Evolutionary conservation across 2,329 filamentous ascomycete species (phyloP).

Genomic region (Aspergillus fructus): DNA sequence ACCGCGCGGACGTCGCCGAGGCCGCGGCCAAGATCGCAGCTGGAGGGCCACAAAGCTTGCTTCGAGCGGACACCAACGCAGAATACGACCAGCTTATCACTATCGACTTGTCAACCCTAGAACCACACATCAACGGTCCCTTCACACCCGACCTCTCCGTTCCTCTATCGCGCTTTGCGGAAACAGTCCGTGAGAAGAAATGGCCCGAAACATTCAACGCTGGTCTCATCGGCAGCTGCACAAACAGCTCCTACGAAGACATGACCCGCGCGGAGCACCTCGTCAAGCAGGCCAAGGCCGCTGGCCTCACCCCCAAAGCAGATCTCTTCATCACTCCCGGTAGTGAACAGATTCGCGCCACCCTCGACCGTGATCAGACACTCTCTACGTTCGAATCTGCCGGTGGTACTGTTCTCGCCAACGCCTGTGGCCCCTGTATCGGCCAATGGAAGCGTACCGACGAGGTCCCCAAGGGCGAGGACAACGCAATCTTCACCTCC

Average conservation of each 20-base stretch:
- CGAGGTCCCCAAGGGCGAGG: constrained; percentile 76
- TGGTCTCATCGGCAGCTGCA: constrained; percentile 95
- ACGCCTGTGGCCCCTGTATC: constrained; percentile 91
- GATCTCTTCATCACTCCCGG: constrained; percentile 97
- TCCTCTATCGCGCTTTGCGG: constrained; percentile 84
- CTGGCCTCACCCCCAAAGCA: constrained; percentile 84
- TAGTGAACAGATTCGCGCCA: constrained; percentile 94
- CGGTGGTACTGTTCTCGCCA: constrained; percentile 86
- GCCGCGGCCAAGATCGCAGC: constrained; percentile 64
- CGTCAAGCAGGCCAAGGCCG: constrained; percentile 83
- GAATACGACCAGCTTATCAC: constrained; percentile 89
- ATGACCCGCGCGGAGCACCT: constrained; percentile 95
- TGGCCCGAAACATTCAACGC: constrained; percentile 93
- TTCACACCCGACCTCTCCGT: constrained; percentile 96
- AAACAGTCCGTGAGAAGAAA: constrained; percentile 75
- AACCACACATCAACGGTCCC: constrained; percentile 95
- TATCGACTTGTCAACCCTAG: constrained; percentile 84
- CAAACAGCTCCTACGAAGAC: constrained; percentile 97
- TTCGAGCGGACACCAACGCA: constrained; percentile 76
- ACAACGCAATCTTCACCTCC: constrained; percentile 92
- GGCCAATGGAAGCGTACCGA: constrained; percentile 95
- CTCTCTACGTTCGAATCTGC: constrained; percentile 81
- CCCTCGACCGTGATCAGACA: constrained; percentile 83
- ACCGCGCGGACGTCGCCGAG: constrained; percentile 68
- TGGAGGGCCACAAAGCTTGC: constrained; percentile 60